Evolutionary conservation across 2,329 filamentous ascomycete species (phyloP), one percentile per base, ranked within the genome.

Genomic region (Nannizziopsis barbatae): DNA sequence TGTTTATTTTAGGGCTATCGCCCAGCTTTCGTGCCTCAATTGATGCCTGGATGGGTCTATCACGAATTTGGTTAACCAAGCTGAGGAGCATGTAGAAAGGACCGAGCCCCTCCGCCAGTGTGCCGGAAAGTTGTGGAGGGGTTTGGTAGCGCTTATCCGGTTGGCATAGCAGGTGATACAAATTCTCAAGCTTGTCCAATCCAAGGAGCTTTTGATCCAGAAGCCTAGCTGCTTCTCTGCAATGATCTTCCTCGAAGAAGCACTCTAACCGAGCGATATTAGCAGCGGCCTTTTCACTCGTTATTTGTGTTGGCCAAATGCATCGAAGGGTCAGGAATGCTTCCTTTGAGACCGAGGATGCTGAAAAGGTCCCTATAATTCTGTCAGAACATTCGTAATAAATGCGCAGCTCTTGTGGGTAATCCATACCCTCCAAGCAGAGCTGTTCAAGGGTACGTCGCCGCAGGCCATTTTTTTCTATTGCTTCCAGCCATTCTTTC

Each of bases 241-340:
- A 41, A 43, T 52, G 50, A 15, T 52, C 50, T 49, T 54, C 44
- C 10, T 47, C 46, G 38, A 54, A 52, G 31, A 52, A 49, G 47
- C 42, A 42, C 36, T 49, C 52, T 37, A 50, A 39, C 12, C 42
- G 45, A 27, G 47, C 38, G 47, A 54, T 54, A 49, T 52, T 49
- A 4, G 17, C 17, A 18, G 18, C 43, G 10, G 50, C 50, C 32
- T 52, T 40, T 6, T 50, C 22, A 17, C 18, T 12, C 8, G 10
- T 10, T 32, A 35, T 40, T 38, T 51, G 47, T 47, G 50, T 17
- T 6, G 47, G 52, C 50, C 50, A 52, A 46, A 54, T 46, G 32
- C 47, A 49, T 36, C 41, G 44, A 22, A 52, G 18, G 18, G 44
- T 54, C 22, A 54, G 42, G 17, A 52, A 52, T 45, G 50, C 52